Percentiles rank a stretch among this genome's conserved stretches.
These are phyloP conservation scores for Amoeboaphelidium occidentale DNA, from an alignment of 371 early-diverging fungal species.

Conservation along the genomic window DNA sequence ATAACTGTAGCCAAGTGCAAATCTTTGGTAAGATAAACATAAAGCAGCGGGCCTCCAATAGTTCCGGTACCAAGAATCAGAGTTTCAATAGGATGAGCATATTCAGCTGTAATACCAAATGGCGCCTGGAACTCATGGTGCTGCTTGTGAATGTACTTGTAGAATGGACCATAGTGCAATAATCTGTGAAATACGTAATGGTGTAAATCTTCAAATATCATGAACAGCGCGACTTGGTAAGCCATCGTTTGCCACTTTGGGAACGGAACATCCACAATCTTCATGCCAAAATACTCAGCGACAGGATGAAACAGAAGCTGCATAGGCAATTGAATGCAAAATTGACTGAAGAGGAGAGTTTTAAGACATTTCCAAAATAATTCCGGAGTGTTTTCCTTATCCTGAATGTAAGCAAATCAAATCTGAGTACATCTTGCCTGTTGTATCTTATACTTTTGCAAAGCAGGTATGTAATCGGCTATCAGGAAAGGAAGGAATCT, in stretches of 20 bases:
- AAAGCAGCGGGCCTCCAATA: constrained; percentile 41
- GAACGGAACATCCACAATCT: constrained; percentile 49
- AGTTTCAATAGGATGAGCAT: constrained; percentile 58
- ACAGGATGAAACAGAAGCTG: constrained; percentile 61
- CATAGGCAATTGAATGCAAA: constrained; percentile 53
- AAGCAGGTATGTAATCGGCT: constrained; percentile 35
- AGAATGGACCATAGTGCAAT: constrained; percentile 63
- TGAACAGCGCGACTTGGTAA: constrained; percentile 36
- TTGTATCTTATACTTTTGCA: constrained; percentile 65
- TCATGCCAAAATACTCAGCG: constrained; percentile 54
- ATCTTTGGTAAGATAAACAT: constrained; percentile 23
- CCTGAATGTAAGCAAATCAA: constrained; percentile 9
- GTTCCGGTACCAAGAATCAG: constrained; percentile 46
- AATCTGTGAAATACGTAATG: constrained; percentile 52
- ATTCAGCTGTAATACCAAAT: constrained; percentile 63
- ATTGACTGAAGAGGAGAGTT: constrained; percentile 40
- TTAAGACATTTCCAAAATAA: constrained; percentile 47
- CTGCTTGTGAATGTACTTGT: constrained; percentile 68
- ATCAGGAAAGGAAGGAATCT: constrained; percentile 33
- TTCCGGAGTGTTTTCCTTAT: constrained; percentile 31
- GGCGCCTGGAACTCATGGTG: constrained; percentile 83
- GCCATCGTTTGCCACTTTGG: constrained; percentile 33
- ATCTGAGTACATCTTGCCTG: constrained; percentile 16
- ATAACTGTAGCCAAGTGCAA: constrained; percentile 53
- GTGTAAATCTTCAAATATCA: constrained; percentile 37